phyloP scores from a whole-genome alignment of 495 filamentous ascomycete species.

The Penicillium herquei region DNA sequence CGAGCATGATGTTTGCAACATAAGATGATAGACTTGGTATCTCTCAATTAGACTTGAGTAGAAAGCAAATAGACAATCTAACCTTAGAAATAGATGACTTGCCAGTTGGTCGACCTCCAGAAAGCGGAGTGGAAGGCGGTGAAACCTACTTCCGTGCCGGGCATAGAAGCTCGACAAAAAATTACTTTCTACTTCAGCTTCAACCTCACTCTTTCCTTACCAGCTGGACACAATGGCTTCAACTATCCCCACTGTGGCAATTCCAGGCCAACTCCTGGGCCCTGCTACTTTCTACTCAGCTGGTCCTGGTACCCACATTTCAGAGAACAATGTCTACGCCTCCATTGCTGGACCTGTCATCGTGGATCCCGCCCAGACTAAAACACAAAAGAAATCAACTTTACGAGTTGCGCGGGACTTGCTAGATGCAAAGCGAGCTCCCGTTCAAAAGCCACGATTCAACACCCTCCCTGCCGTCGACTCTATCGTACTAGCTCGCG shows the following conservation, averaged over 20 bases:
- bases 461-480: slow-evolving; percentile 80
- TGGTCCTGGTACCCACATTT: slow-evolving; percentile 80
- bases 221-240: slow-evolving; percentile 29
- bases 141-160: slow-evolving; percentile 17
- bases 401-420: slow-evolving; percentile 48
- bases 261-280: slow-evolving; percentile 78
- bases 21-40: not conserved
- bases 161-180: slow-evolving; percentile 16
- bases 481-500: slow-evolving; percentile 75
- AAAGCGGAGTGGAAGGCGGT: slow-evolving; percentile 6
- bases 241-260: slow-evolving; percentile 35
- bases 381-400: slow-evolving; percentile 54
- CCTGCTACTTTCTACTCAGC: slow-evolving; percentile 59
- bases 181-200: slow-evolving; percentile 1
- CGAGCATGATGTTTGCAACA: not conserved
- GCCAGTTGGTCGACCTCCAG: not conserved
- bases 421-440: slow-evolving; percentile 1
- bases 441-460: slow-evolving; percentile 30
- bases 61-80: no score
- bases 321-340: slow-evolving; percentile 67
- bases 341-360: slow-evolving; percentile 64
- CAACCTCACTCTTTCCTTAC: slow-evolving; percentile 1
- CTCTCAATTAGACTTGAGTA: no score
- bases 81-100: slow-evolving; percentile 1
- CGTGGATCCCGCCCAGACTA: slow-evolving; percentile 45